A percentile compares a stretch with the other conserved stretches of the same genome.
Evolutionary conservation across 441 rosid genomes (phyloP).

Genomic region (Mallotus repandus): DNA sequence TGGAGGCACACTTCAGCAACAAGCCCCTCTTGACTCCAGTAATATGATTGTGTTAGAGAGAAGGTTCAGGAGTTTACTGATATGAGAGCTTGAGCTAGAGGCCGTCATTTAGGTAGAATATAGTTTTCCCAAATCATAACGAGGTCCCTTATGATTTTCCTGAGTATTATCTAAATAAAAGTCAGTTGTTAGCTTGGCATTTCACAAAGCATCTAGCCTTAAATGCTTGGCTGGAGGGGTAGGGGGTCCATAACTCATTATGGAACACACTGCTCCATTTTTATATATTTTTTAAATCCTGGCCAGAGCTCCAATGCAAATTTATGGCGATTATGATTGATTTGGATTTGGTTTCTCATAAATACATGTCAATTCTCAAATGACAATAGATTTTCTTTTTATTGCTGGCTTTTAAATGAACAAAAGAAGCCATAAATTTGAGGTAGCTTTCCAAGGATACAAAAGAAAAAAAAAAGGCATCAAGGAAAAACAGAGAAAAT

Average conservation of each 20-base stretch:
- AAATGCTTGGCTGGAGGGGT: no score
- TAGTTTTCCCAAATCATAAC: not conserved
- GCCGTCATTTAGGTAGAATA: not conserved
- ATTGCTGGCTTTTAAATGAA: not conserved
- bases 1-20: conserved; percentile 51
- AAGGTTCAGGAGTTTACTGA: not conserved
- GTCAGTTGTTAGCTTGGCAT: not conserved
- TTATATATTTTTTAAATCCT: not conserved
- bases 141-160: not conserved
- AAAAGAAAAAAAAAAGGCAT: not conserved
- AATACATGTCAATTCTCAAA: not conserved
- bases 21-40: conserved; percentile 54
- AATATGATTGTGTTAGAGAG: conserved; percentile 21
- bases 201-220: not conserved
- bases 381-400: not conserved
- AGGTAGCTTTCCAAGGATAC: not conserved
- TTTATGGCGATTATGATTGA: not conserved
- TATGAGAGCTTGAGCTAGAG: not conserved
- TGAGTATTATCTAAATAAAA: not conserved
- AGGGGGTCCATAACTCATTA: no score
- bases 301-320: not conserved
- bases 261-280: not conserved
- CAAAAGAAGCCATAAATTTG: not conserved
- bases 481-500: conserved; percentile 4
- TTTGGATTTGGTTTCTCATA: not conserved